Conservation (phyloP, 148 eudicot species). For the Chenopodium suecicum region DNA sequence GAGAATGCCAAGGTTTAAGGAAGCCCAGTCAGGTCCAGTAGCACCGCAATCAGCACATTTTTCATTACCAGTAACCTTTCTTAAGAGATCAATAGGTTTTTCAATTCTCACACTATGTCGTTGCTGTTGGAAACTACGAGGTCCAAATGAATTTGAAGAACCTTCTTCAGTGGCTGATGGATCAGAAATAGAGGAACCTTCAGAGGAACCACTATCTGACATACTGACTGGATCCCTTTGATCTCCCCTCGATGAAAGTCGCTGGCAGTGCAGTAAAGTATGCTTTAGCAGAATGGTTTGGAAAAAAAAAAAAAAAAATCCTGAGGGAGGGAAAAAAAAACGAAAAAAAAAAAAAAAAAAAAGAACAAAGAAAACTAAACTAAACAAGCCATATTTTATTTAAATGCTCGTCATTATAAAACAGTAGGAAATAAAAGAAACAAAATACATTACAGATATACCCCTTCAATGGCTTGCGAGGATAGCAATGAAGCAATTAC, state of each 20-base stretch:
- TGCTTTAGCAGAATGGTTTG: constrained; percentile 13
- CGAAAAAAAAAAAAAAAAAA: too few species aligned
- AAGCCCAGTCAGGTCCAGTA: constrained; percentile 98
- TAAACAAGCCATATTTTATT: neutral
- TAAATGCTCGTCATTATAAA: neutral
- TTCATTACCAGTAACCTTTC: constrained; percentile 74
- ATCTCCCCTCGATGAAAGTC: constrained; percentile 47
- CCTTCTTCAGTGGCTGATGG: constrained; percentile 35
- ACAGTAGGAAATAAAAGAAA: neutral
- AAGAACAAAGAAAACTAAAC: neutral
- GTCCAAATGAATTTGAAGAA: constrained; percentile 36
- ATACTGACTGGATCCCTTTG: constrained; percentile 30
- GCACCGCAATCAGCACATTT: constrained; percentile 99
- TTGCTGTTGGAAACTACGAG: constrained; percentile 63
- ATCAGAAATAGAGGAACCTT: constrained; percentile 45
- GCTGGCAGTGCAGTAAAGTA: constrained; percentile 36
- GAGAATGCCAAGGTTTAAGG: constrained; percentile 91
- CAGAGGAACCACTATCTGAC: constrained; percentile 44
- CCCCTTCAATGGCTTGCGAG: constrained; percentile 78
- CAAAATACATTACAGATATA: constrained; percentile 26
- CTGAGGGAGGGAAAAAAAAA: too few species aligned
- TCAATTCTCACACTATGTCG: constrained; percentile 44
- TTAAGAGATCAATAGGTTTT: constrained; percentile 70
- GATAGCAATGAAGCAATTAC: constrained; percentile 77
- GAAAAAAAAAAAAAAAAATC: neutral